Evolutionary conservation across 129 eudicot species (phyloP), one percentile per base, ranked within the genome.

Genomic region (Flaveria brownii): DNA sequence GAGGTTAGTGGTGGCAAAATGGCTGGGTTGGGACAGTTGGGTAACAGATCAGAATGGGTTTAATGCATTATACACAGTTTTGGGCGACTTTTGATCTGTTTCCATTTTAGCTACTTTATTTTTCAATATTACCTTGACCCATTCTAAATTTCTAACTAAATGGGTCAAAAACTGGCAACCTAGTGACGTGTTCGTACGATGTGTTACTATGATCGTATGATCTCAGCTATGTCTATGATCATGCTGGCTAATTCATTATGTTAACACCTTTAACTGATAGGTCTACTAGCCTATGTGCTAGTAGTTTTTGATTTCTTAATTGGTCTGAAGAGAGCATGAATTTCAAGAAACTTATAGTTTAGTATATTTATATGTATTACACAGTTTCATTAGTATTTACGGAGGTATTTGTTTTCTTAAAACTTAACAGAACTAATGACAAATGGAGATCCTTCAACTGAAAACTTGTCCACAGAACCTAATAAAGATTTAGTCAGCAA

Each of bases 361-460:
- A 62, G 20, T 39, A 55, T 65, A 18, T 45, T 68, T 14, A 56
- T 56, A 9, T 9, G 42, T 55, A 66, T 11, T 65, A 62, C 62
- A 55, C 30, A 67, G 56, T 28, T 67, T 49, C n/a, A 12, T 62
- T 60, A 45, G 73, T 41, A 15, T 66, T 79, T 41, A 54, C 67
- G 46, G 56, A 18, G 22, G 62, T 72, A 33, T 15, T 65, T 59
- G 28, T 55, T 71, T 77, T 66, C 51, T 72, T 70, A 17, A 73
- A 52, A 59, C 80, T 77, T 75, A 8, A 30, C 87, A 90, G 96
- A 75, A 45, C 52, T 80, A 26, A 47, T 75, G 68, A 42, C 72
- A 52, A 60, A 73, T 25, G 81, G 74, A 52, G 80, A 75, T 63
- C 81, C 82, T 65, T 56, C 85, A 60, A 67, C 43, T 18, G 74